phyloP scores from a whole-genome alignment of 2,329 filamentous ascomycete species.

The Sporothrix brunneoviolacea region DNA sequence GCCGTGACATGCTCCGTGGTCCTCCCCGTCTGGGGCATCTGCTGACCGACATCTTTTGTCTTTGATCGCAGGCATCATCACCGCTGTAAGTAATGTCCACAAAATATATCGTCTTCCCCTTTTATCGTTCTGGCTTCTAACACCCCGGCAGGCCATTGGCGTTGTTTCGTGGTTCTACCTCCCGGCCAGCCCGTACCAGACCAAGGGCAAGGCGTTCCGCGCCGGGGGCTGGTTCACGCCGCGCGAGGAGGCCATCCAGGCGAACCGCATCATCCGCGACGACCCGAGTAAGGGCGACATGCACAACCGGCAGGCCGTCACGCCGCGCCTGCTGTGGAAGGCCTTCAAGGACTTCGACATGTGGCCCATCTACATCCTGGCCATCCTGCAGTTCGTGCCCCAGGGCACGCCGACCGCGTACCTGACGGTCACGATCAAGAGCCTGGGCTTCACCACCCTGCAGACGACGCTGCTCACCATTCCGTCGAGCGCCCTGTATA shows the following conservation, averaged over 20 bases:
- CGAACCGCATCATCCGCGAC: conserved; percentile 52
- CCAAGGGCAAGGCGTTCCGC: conserved; percentile 19
- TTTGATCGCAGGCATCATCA: too few species aligned
- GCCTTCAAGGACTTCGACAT: conserved; percentile 34
- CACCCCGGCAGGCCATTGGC: too few species aligned
- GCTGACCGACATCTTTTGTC: too few species aligned
- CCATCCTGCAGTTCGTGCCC: conserved; percentile 52
- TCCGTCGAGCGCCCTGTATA: conserved; percentile 38
- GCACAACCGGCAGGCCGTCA: conserved; percentile 53
- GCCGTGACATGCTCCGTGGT: too few species aligned
- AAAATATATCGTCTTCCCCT: too few species aligned
- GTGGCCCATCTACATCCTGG: conserved; percentile 41
- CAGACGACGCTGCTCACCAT: conserved; percentile 57
- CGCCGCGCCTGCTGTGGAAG: conserved; percentile 41
- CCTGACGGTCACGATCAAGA: conserved; percentile 48
- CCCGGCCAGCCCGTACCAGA: too few species aligned
- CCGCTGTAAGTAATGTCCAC: too few species aligned
- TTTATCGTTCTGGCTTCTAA: too few species aligned
- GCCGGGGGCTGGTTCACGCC: neutral
- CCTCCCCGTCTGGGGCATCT: too few species aligned
- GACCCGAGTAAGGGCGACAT: conserved; percentile 54
- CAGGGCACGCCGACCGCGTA: too few species aligned
- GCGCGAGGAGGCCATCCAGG: conserved; percentile 50
- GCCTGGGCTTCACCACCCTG: conserved; percentile 53
- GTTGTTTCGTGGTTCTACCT: too few species aligned